Evolutionary conservation across 2,329 filamentous ascomycete genomes (phyloP).

Genomic region (Talaromyces sp.): DNA sequence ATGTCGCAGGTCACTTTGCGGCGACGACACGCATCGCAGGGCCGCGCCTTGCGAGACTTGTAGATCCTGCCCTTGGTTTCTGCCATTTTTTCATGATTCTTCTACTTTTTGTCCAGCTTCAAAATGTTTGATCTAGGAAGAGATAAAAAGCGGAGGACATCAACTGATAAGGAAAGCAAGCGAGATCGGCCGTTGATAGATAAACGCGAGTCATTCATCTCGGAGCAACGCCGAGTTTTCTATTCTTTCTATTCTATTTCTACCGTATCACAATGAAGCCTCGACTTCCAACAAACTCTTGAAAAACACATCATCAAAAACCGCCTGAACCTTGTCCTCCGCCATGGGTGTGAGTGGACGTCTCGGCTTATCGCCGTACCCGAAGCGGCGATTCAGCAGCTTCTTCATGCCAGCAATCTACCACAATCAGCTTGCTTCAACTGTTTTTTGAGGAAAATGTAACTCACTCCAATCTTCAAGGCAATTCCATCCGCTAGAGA

Average conservation of each 20-base stretch:
- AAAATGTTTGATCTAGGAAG: not conserved
- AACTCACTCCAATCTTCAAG: not conserved
- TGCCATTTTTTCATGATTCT: not conserved
- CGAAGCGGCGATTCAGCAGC: not conserved
- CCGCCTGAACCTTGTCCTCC: not conserved
- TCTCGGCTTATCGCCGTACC: not conserved
- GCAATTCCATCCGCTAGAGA: constrained; percentile 2
- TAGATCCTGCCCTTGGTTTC: not conserved
- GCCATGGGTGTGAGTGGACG: not conserved
- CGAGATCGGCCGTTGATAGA: not conserved
- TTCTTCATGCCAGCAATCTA: not conserved
- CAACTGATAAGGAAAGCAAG: not conserved
- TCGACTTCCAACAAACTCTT: not conserved
- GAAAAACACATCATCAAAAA: not conserved
- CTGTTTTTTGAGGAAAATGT: not conserved
- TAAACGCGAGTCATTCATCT: not conserved
- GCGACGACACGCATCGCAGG: constrained; percentile 3
- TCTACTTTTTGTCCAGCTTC: not conserved
- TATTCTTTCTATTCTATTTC: not conserved
- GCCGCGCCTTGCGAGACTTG: constrained; percentile 1
- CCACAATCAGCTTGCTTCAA: not conserved
- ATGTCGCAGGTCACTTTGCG: constrained; percentile 5
- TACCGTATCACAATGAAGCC: not conserved
- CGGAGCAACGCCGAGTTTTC: not conserved
- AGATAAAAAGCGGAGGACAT: not conserved